A percentile compares a stretch with the other conserved stretches of the same genome.
phyloP scores from a whole-genome alignment of 305 asterid genomes.

The Nicotiana rustica region DNA sequence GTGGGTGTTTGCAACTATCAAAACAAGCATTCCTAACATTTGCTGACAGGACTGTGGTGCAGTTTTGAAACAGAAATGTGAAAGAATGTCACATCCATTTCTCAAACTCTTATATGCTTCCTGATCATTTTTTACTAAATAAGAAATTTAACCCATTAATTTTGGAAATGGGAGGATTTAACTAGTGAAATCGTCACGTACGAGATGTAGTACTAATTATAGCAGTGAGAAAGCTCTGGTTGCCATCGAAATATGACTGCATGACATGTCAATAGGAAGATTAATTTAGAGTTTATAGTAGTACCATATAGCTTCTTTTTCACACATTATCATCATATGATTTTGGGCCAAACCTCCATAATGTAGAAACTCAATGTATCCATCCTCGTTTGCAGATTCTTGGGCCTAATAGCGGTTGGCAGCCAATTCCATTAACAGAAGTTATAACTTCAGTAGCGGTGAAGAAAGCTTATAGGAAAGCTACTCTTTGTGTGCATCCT shows the following conservation, averaged over 20 bases:
- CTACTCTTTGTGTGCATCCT: conserved; percentile 93
- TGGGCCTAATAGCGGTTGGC: conserved; percentile 97
- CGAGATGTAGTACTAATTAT: not conserved
- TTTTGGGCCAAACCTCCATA: conserved; percentile 14
- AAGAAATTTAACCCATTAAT: no score
- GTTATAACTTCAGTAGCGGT: conserved; percentile 85
- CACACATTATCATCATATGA: not conserved
- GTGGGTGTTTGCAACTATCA: not conserved
- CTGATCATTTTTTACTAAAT: not conserved
- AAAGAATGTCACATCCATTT: not conserved
- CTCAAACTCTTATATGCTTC: conserved; percentile 22
- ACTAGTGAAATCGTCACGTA: not conserved
- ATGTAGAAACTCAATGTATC: conserved; percentile 14
- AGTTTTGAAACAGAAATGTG: conserved; percentile 19
- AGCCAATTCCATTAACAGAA: conserved; percentile 86
- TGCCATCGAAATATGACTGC: not conserved
- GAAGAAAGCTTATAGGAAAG: conserved; percentile 88
- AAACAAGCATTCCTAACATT: conserved; percentile 18
- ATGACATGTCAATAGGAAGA: not conserved
- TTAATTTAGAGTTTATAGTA: not conserved
- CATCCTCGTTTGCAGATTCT: conserved; percentile 69
- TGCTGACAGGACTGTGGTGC: not conserved
- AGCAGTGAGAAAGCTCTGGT: conserved; percentile 25
- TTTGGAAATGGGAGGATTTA: not conserved
- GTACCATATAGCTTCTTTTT: not conserved